These are phyloP conservation scores for Solanum medicagineum DNA, from an alignment of 257 asterid species.

Conservation along the genomic window DNA sequence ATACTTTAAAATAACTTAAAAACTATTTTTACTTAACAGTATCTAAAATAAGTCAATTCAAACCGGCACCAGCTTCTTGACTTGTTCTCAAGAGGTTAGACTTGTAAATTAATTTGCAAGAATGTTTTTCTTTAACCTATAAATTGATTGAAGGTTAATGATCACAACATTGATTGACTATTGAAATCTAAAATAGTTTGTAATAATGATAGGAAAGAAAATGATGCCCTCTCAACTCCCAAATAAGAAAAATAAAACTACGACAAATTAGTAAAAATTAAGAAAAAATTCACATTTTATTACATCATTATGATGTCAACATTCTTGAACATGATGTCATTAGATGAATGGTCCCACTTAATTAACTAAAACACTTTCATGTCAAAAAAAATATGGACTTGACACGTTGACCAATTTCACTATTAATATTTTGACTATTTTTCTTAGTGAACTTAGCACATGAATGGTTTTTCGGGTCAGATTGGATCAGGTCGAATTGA, in stretches of 20 bases:
- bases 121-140: background rate
- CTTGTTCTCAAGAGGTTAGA: background rate
- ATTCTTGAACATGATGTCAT: background rate
- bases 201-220: background rate
- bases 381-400: background rate
- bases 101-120: background rate
- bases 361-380: background rate
- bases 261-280: background rate
- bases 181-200: background rate
- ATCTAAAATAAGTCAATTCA: too few species aligned
- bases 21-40: too few species aligned
- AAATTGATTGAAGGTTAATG: background rate
- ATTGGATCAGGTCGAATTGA: too few species aligned
- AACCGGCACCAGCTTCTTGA: background rate
- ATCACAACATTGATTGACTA: background rate
- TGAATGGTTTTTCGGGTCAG: background rate
- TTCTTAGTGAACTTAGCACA: background rate
- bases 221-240: background rate
- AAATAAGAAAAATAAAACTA: background rate
- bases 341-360: background rate
- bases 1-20: too few species aligned
- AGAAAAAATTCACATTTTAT: background rate
- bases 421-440: background rate
- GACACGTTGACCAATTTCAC: background rate
- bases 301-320: background rate